phyloP scores from a whole-genome alignment of 768 basidiomycete genomes.

The Brasilioporus rufonigricans region DNA sequence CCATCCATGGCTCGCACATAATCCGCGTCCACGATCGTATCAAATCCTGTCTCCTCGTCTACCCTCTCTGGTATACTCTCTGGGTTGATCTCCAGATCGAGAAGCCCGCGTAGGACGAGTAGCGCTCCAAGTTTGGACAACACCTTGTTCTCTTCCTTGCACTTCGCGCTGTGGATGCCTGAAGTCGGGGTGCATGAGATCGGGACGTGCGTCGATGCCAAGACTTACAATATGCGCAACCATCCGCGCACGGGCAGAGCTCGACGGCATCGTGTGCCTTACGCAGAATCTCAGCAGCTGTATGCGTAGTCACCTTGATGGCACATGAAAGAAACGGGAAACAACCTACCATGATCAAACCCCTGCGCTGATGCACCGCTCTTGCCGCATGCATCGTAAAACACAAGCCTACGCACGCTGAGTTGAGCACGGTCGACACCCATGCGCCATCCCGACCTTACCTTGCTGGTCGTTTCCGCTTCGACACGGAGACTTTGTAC shows the following conservation, averaged over 20 bases:
- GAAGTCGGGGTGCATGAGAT: not conserved
- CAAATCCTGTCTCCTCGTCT: conserved; percentile 30
- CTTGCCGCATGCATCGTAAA: conserved; percentile 72
- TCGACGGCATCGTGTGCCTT: conserved; percentile 59
- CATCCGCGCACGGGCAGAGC: conserved; percentile 62
- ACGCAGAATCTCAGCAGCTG: conserved; percentile 56
- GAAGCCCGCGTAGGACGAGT: conserved; percentile 60
- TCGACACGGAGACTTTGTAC: conserved; percentile 49
- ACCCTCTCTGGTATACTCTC: conserved; percentile 36
- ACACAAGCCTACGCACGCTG: conserved; percentile 55
- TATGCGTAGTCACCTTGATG: not conserved
- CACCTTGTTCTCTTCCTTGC: conserved; percentile 71
- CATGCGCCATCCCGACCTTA: not conserved
- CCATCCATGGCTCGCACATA: conserved; percentile 44
- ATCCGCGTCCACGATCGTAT: conserved; percentile 55
- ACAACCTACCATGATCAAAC: conserved; percentile 70
- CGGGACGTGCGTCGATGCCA: not conserved
- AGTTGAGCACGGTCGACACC: not conserved
- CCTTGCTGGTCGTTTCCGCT: conserved; percentile 63
- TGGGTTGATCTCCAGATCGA: conserved; percentile 43
- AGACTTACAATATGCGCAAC: conserved; percentile 66
- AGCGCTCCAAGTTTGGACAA: conserved; percentile 74
- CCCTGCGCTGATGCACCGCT: conserved; percentile 75
- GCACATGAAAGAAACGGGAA: not conserved
- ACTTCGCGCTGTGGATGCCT: conserved; percentile 68